These are phyloP conservation scores for Pestalotiopsis sp. DNA, from an alignment of 2,329 filamentous ascomycete species.

Conservation along the genomic window DNA sequence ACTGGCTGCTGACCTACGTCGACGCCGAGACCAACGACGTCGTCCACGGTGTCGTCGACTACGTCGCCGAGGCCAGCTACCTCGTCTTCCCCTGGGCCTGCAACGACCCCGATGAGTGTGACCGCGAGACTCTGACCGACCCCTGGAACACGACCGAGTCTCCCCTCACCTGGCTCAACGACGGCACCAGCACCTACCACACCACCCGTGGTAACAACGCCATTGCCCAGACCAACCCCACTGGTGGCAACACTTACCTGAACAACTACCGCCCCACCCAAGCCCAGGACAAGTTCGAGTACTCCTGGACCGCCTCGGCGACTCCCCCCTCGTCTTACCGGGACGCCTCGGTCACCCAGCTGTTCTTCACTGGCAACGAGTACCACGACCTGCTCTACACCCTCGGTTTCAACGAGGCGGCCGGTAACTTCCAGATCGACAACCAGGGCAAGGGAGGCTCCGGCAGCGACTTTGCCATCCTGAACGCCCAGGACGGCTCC, in stretches of 20 bases:
- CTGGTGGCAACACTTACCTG: conserved; percentile 45
- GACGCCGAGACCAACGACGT: conserved; percentile 50
- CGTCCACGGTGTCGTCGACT: conserved; percentile 59
- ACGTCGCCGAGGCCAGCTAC: conserved; percentile 57
- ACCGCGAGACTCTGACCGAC: conserved; percentile 45
- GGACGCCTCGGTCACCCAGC: conserved; percentile 59
- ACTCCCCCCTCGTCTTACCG: conserved; percentile 45
- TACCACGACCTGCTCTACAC: conserved; percentile 62
- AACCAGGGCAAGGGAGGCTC: conserved; percentile 57
- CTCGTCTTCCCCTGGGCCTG: conserved; percentile 59
- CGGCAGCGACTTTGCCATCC: conserved; percentile 55
- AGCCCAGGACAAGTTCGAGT: conserved; percentile 47
- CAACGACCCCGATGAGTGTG: conserved; percentile 56
- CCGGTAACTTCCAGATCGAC: conserved; percentile 63
- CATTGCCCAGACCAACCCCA: conserved; percentile 56
- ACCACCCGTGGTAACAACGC: conserved; percentile 63
- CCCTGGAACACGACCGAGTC: conserved; percentile 51
- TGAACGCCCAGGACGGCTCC: conserved; percentile 60
- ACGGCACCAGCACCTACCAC: conserved; percentile 50
- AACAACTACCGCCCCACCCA: conserved; percentile 54
- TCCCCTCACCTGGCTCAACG: conserved; percentile 56
- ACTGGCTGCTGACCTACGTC: conserved; percentile 64
- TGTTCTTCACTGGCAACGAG: conserved; percentile 63
- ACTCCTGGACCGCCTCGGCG: conserved; percentile 39
- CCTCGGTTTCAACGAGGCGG: conserved; percentile 60